A percentile compares a stretch with the other conserved stretches of the same genome.
phyloP scores from a whole-genome alignment of 768 basidiomycete genomes.

The Lactifluus piperatus region DNA sequence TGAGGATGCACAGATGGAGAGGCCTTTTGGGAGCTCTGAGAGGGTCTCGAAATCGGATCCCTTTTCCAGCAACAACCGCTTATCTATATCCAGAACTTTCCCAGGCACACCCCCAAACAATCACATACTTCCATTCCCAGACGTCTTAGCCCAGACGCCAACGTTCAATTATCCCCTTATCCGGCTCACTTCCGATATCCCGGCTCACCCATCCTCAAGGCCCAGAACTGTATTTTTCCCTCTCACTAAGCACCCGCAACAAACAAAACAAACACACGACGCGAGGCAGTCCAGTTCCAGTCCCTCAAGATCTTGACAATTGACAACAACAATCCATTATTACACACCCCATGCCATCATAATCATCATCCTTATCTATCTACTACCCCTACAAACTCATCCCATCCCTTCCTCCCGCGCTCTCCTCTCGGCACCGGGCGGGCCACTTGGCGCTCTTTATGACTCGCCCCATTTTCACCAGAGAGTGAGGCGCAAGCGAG shows the following conservation, averaged over 20 bases:
- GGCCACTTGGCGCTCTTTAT: constrained; percentile 18
- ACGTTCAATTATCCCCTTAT: constrained; percentile 19
- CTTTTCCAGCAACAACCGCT: constrained; percentile 23
- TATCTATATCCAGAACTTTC: constrained; percentile 24
- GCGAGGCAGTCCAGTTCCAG: too few species aligned
- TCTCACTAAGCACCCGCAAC: constrained; percentile 9
- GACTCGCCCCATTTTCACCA: constrained; percentile 16
- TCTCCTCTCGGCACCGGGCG: constrained; percentile 7
- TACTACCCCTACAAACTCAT: background rate
- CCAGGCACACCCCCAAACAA: constrained; percentile 21
- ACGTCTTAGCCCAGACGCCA: constrained; percentile 20
- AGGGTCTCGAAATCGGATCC: constrained; percentile 21
- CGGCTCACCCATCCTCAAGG: background rate
- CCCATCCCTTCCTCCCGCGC: background rate
- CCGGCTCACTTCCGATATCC: constrained; percentile 10
- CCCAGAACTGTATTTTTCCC: constrained; percentile 6
- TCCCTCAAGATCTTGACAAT: background rate
- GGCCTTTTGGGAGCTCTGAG: constrained; percentile 19
- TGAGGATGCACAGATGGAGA: constrained; percentile 16
- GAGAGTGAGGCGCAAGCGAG: background rate
- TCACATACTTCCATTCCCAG: constrained; percentile 20
- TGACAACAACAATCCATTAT: too few species aligned
- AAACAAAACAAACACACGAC: background rate
- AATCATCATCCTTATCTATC: constrained; percentile 8
- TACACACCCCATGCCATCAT: background rate